Conservation (phyloP, 1,139 yeast genomes). For the Yamadazyma taylorii region DNA sequence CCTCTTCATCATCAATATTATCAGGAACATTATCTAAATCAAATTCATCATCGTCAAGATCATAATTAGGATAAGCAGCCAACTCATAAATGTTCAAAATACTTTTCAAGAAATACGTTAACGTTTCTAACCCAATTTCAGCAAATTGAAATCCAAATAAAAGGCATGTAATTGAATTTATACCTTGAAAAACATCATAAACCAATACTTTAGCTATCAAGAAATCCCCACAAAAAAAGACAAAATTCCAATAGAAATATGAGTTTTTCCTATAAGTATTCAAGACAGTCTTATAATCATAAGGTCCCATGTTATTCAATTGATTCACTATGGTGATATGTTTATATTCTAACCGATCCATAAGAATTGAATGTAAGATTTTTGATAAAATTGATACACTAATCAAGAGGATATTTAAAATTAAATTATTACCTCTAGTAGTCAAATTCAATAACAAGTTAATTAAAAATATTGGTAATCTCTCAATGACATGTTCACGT, state of each 20-base stretch:
- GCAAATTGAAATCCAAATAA: constrained; percentile 79
- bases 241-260: constrained; percentile 32
- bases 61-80: constrained; percentile 23
- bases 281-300: constrained; percentile 31
- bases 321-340: constrained; percentile 35
- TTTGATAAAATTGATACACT: constrained; percentile 54
- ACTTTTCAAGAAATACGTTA: constrained; percentile 50
- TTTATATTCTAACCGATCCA: constrained; percentile 60
- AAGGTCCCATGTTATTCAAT: constrained; percentile 29
- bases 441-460: constrained; percentile 67
- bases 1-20: constrained; percentile 23
- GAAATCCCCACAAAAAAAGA: constrained; percentile 51
- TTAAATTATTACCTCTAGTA: constrained; percentile 45
- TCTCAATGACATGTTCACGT: constrained; percentile 71
- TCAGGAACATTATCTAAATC: constrained; percentile 11
- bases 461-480: constrained; percentile 56
- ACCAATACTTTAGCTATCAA: constrained; percentile 55
- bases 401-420: constrained; percentile 45
- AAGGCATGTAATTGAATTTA: constrained; percentile 51
- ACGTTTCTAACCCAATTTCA: constrained; percentile 56
- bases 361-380: constrained; percentile 72
- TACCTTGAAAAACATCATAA: constrained; percentile 55
- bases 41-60: constrained; percentile 12
- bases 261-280: constrained; percentile 17
- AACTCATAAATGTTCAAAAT: constrained; percentile 60